Conservation (phyloP, 1,284 basidiomycete genomes). For the Heliocybe sulcata region DNA sequence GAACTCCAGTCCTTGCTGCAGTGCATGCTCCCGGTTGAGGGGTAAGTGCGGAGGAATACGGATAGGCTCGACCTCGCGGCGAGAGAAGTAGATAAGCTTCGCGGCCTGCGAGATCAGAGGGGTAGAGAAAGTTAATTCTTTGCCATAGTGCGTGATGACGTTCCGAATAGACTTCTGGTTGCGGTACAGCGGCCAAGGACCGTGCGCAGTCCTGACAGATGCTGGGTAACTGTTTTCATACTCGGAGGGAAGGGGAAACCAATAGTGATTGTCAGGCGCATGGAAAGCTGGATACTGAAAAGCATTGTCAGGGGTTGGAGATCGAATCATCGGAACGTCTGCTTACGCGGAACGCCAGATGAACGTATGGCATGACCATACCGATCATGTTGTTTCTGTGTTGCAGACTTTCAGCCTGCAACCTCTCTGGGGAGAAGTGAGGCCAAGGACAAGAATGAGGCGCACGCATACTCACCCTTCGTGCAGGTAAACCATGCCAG, state of each 20-base stretch:
- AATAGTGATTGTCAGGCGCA: conserved; percentile 53
- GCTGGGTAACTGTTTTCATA: conserved; percentile 19
- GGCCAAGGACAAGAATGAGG: conserved; percentile 1
- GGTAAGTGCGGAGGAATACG: conserved; percentile 38
- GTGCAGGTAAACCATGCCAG: conserved; percentile 54
- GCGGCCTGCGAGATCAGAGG: conserved; percentile 52
- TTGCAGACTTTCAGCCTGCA: conserved; percentile 31
- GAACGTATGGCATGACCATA: conserved; percentile 23
- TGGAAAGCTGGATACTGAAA: conserved; percentile 46
- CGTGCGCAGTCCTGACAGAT: conserved; percentile 42
- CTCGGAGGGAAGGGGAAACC: conserved; percentile 35
- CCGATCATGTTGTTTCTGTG: conserved; percentile 38
- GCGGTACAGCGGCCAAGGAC: conserved; percentile 51
- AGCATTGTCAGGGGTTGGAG: conserved; percentile 3
- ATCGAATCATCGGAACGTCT: background rate
- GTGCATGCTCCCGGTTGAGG: conserved; percentile 33
- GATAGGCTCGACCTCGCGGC: conserved; percentile 43
- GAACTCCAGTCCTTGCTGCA: conserved; percentile 18
- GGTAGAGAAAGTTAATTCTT: conserved; percentile 27
- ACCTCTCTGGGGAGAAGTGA: conserved; percentile 29
- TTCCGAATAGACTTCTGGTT: conserved; percentile 18
- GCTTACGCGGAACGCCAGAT: conserved; percentile 1
- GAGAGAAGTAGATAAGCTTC: conserved; percentile 54
- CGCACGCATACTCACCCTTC: conserved; percentile 25
- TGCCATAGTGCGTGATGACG: conserved; percentile 31